A percentile compares a stretch with the other conserved stretches of the same genome.
Evolutionary conservation across 2,329 filamentous ascomycete species (phyloP).

Genomic region (Parastagonospora avenae): DNA sequence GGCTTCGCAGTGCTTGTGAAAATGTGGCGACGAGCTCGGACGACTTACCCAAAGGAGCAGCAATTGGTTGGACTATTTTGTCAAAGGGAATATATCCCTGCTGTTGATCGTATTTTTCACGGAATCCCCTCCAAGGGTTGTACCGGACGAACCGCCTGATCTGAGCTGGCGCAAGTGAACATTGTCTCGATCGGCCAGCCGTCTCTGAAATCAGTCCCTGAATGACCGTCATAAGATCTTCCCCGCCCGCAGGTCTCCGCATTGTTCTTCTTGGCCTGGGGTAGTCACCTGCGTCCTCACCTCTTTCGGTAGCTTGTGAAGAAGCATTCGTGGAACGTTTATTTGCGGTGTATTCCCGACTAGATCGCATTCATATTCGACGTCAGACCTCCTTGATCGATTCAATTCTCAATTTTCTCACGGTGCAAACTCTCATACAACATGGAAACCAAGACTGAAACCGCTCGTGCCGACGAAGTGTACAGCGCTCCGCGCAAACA

Average conservation of each 20-base stretch:
- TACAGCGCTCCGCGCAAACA: conserved; percentile 25
- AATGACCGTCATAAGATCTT: conserved; percentile 20
- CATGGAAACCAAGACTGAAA: conserved; percentile 33
- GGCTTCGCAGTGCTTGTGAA: conserved; percentile 18
- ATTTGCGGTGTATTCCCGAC: not conserved
- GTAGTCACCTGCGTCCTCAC: not conserved
- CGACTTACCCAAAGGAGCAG: conserved; percentile 31
- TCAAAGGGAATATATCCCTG: conserved; percentile 13
- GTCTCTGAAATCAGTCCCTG: conserved; percentile 23
- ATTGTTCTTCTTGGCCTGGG: conserved; percentile 16
- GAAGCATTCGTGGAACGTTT: not conserved
- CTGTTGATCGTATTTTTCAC: conserved; percentile 34
- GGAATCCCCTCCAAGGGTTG: conserved; percentile 22
- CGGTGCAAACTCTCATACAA: conserved; percentile 2
- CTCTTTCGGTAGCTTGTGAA: not conserved
- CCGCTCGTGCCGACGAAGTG: conserved; percentile 21
- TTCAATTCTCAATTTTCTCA: conserved; percentile 3
- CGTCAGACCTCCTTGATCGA: no score
- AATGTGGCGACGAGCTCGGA: conserved; percentile 41
- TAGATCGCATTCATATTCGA: not conserved
- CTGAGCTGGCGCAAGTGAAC: conserved; percentile 20
- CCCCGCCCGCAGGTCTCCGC: conserved; percentile 32
- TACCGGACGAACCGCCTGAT: conserved; percentile 22
- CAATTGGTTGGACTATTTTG: conserved; percentile 23
- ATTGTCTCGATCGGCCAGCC: conserved; percentile 29